Percentiles rank a stretch among this genome's conserved stretches.
Evolutionary conservation across 2,329 filamentous ascomycete species (phyloP).

Genomic region (Xylaria sp.): DNA sequence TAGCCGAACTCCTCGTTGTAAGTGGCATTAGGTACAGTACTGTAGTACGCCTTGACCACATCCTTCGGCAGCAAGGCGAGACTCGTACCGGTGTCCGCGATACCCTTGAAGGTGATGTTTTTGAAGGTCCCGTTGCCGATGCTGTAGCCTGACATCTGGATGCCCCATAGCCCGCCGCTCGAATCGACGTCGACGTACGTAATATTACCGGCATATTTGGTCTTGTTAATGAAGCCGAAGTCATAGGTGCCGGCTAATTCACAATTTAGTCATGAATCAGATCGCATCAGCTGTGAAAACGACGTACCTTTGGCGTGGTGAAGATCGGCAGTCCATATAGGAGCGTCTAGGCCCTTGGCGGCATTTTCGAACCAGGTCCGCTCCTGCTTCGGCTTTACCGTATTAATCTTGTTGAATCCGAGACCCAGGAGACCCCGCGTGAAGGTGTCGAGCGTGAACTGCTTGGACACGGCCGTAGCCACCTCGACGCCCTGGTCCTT

Average conservation of each 20-base stretch:
- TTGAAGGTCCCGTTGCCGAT: conserved; percentile 28
- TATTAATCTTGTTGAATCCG: conserved; percentile 43
- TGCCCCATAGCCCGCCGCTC: conserved; percentile 43
- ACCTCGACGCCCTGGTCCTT: conserved; percentile 41
- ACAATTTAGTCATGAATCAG: not conserved
- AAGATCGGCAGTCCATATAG: conserved; percentile 44
- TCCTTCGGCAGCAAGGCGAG: conserved; percentile 50
- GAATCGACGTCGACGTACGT: conserved; percentile 41
- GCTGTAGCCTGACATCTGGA: conserved; percentile 36
- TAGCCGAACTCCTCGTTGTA: conserved; percentile 50
- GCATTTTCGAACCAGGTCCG: conserved; percentile 45
- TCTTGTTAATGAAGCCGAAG: conserved; percentile 43
- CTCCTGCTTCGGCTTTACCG: conserved; percentile 34
- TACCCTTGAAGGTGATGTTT: conserved; percentile 41
- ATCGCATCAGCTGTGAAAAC: not conserved
- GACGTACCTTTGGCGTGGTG: conserved; percentile 33
- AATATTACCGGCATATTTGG: conserved; percentile 41
- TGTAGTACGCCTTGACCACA: conserved; percentile 59
- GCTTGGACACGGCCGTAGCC: conserved; percentile 34
- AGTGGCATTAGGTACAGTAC: conserved; percentile 49
- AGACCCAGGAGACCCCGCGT: conserved; percentile 44
- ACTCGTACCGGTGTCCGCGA: conserved; percentile 66
- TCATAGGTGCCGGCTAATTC: conserved; percentile 42
- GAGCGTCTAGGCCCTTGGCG: conserved; percentile 32
- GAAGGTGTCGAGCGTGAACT: conserved; percentile 40